Conservation (phyloP, 2,329 filamentous ascomycete genomes). For the Claviceps sorghi region DNA sequence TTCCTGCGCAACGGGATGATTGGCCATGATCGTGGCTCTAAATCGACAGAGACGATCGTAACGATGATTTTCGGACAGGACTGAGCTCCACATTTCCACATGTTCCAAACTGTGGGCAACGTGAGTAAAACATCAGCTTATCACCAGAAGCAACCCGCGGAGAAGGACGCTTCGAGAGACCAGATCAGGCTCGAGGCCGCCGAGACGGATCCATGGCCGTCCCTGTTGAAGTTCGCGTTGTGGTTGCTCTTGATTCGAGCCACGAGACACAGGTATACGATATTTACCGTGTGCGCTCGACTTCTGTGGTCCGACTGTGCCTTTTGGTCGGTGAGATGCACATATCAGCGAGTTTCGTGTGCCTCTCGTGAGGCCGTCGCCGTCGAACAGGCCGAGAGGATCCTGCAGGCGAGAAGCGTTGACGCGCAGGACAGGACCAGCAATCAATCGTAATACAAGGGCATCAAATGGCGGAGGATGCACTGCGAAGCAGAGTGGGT, state of each 20-base stretch:
- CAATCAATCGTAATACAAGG: neutral
- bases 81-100: neutral
- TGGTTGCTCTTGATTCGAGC: neutral
- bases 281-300: too few relatives aligned
- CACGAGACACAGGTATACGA: neutral
- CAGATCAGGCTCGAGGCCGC: neutral
- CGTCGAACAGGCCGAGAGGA: neutral
- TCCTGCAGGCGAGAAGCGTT: neutral
- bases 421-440: neutral
- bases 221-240: neutral
- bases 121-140: conserved; percentile 1
- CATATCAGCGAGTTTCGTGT: neutral
- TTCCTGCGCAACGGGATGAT: neutral
- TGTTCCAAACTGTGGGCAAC: neutral
- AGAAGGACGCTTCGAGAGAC: neutral
- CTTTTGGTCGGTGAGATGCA: too few relatives aligned
- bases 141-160: conserved; percentile 2
- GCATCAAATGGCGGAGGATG: neutral
- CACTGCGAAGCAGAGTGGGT: neutral
- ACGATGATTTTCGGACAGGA: neutral
- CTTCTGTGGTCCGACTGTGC: neutral
- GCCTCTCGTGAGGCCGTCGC: neutral
- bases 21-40: neutral
- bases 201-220: neutral
- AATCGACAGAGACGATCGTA: neutral